These are phyloP conservation scores for Lactifluus hygrophoroides DNA, from an alignment of 768 basidiomycete species.

Conservation along the genomic window DNA sequence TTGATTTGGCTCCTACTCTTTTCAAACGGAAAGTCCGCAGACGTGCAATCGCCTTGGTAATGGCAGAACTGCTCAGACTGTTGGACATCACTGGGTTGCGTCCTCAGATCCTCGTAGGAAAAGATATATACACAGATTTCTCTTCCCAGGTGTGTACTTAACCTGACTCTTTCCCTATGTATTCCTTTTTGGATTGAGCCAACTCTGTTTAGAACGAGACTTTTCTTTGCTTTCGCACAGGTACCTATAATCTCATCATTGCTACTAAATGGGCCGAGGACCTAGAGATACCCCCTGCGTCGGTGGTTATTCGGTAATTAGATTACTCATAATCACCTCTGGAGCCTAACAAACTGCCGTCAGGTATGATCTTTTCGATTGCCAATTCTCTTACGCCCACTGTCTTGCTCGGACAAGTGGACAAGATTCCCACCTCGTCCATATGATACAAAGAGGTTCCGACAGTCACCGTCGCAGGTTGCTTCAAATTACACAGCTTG, in stretches of 20 bases:
- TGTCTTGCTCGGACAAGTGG: slow-evolving; percentile 41
- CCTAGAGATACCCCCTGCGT: slow-evolving; percentile 46
- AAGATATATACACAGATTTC: slow-evolving; percentile 28
- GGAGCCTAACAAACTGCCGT: slow-evolving; percentile 7
- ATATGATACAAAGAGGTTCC: slow-evolving; percentile 55
- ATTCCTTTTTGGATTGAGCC: not conserved
- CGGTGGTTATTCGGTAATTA: slow-evolving; percentile 54
- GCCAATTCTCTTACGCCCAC: slow-evolving; percentile 52
- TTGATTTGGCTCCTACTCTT: not conserved
- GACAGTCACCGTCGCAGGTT: slow-evolving; percentile 47
- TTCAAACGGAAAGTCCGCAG: slow-evolving; percentile 39
- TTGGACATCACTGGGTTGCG: slow-evolving; percentile 49
- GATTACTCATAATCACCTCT: not conserved
- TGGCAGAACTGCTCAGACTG: slow-evolving; percentile 50
- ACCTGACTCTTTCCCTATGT: not conserved
- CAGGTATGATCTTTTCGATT: slow-evolving; percentile 56
- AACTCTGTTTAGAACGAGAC: slow-evolving; percentile 36
- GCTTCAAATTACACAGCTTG: slow-evolving; percentile 33
- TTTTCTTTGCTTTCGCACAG: slow-evolving; percentile 41
- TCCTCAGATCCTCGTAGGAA: slow-evolving; percentile 39
- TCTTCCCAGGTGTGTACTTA: slow-evolving; percentile 28
- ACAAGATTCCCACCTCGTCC: slow-evolving; percentile 44
- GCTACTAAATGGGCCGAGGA: slow-evolving; percentile 52
- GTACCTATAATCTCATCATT: slow-evolving; percentile 56
- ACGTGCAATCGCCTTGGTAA: slow-evolving; percentile 43